A percentile compares a stretch with the other conserved stretches of the same genome.
Conservation (phyloP, 2,329 filamentous ascomycete species). For the Westerdykella aurantiaca region DNA sequence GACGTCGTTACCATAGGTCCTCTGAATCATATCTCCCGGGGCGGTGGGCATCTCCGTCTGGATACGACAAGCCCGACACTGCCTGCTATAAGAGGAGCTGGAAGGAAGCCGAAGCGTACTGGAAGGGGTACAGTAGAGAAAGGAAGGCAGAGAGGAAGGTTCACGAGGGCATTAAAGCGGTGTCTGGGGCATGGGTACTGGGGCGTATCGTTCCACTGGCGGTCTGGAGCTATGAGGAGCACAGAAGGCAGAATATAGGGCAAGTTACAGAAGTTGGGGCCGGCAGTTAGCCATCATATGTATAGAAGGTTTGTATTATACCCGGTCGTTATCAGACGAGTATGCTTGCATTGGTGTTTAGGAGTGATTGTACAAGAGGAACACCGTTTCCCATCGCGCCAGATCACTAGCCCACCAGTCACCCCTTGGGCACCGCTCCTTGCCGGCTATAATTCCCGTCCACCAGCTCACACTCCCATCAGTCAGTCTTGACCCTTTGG, state of each 20-base stretch:
- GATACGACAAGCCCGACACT: not conserved
- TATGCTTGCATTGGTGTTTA: too few relatives aligned
- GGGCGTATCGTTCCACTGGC: not conserved
- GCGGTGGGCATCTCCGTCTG: not conserved
- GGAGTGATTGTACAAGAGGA: too few relatives aligned
- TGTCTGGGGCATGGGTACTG: not conserved
- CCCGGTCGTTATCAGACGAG: too few relatives aligned
- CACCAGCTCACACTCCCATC: too few relatives aligned
- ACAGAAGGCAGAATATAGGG: not conserved
- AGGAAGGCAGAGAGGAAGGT: not conserved
- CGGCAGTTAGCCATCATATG: too few relatives aligned
- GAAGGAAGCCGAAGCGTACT: not conserved
- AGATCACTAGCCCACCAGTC: too few relatives aligned
- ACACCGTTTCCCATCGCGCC: too few relatives aligned
- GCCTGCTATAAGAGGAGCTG: not conserved
- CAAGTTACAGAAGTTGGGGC: too few relatives aligned
- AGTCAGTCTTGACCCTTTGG: too few relatives aligned
- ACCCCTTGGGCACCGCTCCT: too few relatives aligned
- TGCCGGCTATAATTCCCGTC: too few relatives aligned
- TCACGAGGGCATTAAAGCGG: not conserved
- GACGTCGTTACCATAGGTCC: not conserved
- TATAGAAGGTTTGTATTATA: too few relatives aligned
- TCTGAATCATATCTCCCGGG: not conserved
- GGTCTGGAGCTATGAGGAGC: not conserved
- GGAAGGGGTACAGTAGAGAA: not conserved